Evolutionary conservation across 1,284 basidiomycete species (phyloP).

Genomic region (Boletus sp.): DNA sequence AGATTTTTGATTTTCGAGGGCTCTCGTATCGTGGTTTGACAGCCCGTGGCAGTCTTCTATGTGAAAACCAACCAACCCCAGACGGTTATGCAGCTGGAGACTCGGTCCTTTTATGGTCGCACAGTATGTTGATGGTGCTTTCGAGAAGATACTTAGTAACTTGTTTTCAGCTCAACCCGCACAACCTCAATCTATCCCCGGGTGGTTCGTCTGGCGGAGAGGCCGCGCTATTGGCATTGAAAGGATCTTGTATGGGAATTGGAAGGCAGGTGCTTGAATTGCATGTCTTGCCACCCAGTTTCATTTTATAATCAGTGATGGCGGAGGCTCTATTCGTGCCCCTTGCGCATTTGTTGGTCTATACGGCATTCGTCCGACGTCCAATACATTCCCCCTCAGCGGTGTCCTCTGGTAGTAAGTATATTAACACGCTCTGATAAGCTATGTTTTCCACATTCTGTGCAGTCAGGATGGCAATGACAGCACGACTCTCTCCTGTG

Average conservation of each 20-base stretch:
- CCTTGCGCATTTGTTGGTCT: slow-evolving; percentile 41
- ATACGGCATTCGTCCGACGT: slow-evolving; percentile 46
- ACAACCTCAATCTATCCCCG: slow-evolving; percentile 41
- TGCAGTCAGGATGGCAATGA: slow-evolving; percentile 37
- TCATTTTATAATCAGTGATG: slow-evolving; percentile 21
- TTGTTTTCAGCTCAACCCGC: slow-evolving; percentile 37
- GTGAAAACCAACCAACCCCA: slow-evolving; percentile 48
- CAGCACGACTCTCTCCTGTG: slow-evolving; percentile 29
- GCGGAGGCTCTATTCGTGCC: slow-evolving; percentile 35
- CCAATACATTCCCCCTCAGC: slow-evolving; percentile 37
- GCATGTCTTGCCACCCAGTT: background rate
- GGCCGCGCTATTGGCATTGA: slow-evolving; percentile 46
- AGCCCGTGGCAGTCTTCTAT: slow-evolving; percentile 37
- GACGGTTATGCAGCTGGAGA: slow-evolving; percentile 38
- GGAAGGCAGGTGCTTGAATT: slow-evolving; percentile 41
- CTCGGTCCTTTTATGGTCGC: slow-evolving; percentile 39
- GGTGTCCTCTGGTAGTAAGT: slow-evolving; percentile 19
- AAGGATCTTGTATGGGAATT: slow-evolving; percentile 49
- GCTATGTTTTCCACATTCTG: slow-evolving; percentile 11
- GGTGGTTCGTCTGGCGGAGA: slow-evolving; percentile 55
- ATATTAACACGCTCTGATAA: slow-evolving; percentile 31
- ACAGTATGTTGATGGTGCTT: slow-evolving; percentile 23
- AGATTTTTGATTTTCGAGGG: background rate
- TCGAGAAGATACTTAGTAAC: background rate
- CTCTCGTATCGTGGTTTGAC: background rate